Base-by-base conservation (phyloP, 108 stramenopile genomes). In the Cyclotella atomus region DNA sequence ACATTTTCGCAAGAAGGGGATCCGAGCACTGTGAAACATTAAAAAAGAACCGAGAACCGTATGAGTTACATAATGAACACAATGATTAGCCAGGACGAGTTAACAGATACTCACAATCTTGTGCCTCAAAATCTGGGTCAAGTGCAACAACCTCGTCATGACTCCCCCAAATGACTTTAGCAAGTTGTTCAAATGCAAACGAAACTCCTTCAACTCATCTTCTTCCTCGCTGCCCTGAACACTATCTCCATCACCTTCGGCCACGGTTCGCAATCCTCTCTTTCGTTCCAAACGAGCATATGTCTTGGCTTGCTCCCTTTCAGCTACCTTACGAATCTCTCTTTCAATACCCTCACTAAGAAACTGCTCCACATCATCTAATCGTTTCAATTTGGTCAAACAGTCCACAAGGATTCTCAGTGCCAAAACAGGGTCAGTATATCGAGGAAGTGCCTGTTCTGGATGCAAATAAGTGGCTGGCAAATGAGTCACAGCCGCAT, bases 121-220 rank as follows among this genome's bases (percentile, higher is more conserved):
- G 55, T 90, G 87, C 30, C 93, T 87, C 75, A 94, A 50, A 67
- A 94, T 88, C 79, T 94, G 91, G n/a, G 89, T 75, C 83, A 94
- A 82, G 79, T 94, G 93, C 32, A 83, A 57, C 19, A 90, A 74
- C 59, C 93, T 87, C 2, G 91, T 65, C 85, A 89, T 81, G 14
- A 94, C 89, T 56, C 88, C 87, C 20, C 88, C 91, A 80, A 94
- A 94, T 10, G 93, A 85, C 25, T 82, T 84, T 15, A 94, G 74
- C 54, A 94, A 75, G 63, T 76, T 76, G 44, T 77, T 85, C 70
- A 91, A 68, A 73, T 94, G 93, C 12, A 82, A 64, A 1, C 91
- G 84, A 67, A 94, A 91, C 17, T 89, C 91, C 53, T 87, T 80
- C 72, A 94, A 61, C 56, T 76, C 75, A 75, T 59, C 85, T 63